Evolutionary conservation across 495 filamentous ascomycete species (phyloP).

Genomic region (Penicillium cataractarum): DNA sequence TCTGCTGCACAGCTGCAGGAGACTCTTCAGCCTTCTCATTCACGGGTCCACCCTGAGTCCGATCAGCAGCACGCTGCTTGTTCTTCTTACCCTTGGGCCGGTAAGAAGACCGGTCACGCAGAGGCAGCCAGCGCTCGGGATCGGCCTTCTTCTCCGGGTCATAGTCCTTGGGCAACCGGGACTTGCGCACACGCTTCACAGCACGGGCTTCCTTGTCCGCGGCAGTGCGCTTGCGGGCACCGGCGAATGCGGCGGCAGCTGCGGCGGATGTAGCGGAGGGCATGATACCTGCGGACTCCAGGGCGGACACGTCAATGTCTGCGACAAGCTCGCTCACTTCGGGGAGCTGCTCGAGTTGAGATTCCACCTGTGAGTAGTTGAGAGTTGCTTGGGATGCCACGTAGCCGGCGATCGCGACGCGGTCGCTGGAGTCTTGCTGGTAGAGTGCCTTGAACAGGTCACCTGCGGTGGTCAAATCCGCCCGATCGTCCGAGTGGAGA

Average conservation of each 20-base stretch:
- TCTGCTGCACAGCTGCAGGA: conserved; percentile 49
- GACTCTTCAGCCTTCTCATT: conserved; percentile 69
- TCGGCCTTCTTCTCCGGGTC: conserved; percentile 76
- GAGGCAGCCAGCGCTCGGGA: conserved; percentile 89
- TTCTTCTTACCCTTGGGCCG: conserved; percentile 89
- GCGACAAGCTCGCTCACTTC: conserved; percentile 65
- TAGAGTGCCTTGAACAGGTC: conserved; percentile 74
- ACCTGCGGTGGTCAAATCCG: conserved; percentile 69
- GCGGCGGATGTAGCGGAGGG: conserved; percentile 50
- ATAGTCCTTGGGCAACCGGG: conserved; percentile 76
- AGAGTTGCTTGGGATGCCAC: conserved; percentile 79
- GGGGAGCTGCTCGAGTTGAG: conserved; percentile 65
- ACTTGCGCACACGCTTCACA: conserved; percentile 69
- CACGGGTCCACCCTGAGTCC: conserved; percentile 83
- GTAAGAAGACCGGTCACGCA: conserved; percentile 86
- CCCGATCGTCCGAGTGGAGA: conserved; percentile 67
- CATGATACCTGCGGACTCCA: conserved; percentile 79
- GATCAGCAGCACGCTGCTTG: conserved; percentile 73
- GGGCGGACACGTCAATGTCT: conserved; percentile 66
- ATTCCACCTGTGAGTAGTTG: conserved; percentile 60
- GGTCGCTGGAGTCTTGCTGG: conserved; percentile 63
- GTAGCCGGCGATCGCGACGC: conserved; percentile 72
- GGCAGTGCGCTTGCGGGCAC: conserved; percentile 61
- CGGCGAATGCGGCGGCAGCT: conserved; percentile 42
- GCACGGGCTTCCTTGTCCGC: conserved; percentile 50